Evolutionary conservation across 2,329 filamentous ascomycete genomes (phyloP), one percentile per base, ranked within the genome.

Genomic region (Aspergillus terreus): DNA sequence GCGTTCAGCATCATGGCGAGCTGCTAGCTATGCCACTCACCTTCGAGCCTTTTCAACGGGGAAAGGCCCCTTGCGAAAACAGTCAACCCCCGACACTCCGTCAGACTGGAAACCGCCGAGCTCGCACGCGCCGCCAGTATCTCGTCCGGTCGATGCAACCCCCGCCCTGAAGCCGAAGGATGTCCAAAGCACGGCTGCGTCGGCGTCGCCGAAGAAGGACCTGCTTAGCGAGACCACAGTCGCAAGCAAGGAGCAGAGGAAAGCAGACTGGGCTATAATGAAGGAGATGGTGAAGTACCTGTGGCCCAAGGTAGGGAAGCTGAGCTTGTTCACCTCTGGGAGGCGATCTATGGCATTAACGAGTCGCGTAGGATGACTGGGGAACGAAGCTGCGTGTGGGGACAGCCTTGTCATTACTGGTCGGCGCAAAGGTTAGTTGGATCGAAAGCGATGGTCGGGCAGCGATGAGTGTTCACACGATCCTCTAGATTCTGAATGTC

Each of bases 221-320:
- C 71, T 92, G 41, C 81, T 88, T 17, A 74, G 80, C 11, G 78
- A 87, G 65, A 80, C 87, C 55, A 85, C 83, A 1, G 67, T 82
- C 65, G 84, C 83, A 46, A 86, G 84, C 17, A 85, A 92, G 63
- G 90, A 96, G 73, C 95, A 99, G 79, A 84, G 94, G 62, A 95
- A 92, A 74, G 92, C 92, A 7, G 94, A 99, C 67, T 96, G 92
- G 92, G 92, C 92, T 44, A 99, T 99, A 60, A 94, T 99, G 79
- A 95, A 88, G 74, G 92, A 99, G 71, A 97, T 99, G 92, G 86
- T 87, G 54, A 86, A 86, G 56, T 99, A 99, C 71, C 77, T 99
- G 19, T 99, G 94, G 94, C 94, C 94, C 19, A 95, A 94, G 73
- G 78, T 78, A 66, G 54, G 63, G 25, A 23, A 6, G 2, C 43